phyloP scores from a whole-genome alignment of 495 filamentous ascomycete genomes.

The Penicillium arizonense region DNA sequence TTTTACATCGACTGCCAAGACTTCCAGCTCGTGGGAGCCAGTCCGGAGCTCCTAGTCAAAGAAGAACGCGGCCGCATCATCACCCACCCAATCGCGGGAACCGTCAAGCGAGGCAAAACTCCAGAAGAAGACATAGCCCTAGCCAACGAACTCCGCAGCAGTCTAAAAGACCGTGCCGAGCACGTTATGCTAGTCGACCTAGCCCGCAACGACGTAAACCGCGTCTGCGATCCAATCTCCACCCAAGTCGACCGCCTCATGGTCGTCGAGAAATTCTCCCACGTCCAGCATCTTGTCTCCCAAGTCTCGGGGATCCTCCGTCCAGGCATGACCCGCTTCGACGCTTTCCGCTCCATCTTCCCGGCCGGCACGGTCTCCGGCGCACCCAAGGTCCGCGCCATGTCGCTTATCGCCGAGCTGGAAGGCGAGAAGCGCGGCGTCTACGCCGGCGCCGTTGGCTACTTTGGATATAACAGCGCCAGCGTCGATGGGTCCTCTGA shows the following conservation, averaged over 20 bases:
- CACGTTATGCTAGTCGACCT: conserved; percentile 99
- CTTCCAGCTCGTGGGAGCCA: conserved; percentile 94
- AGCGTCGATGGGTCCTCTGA: conserved; percentile 35
- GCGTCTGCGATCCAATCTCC: conserved; percentile 86
- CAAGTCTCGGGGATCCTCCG: conserved; percentile 89
- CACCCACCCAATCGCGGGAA: conserved; percentile 96
- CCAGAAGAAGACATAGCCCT: conserved; percentile 76
- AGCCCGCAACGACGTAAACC: conserved; percentile 93
- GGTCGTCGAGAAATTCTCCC: conserved; percentile 93
- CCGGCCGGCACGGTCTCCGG: conserved; percentile 92
- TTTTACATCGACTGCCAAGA: conserved; percentile 90
- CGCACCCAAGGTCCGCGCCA: conserved; percentile 92
- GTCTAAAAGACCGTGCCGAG: conserved; percentile 92
- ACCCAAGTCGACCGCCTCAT: conserved; percentile 90
- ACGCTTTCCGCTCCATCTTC: conserved; percentile 94
- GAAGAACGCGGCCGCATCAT: conserved; percentile 84
- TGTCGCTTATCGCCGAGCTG: conserved; percentile 94
- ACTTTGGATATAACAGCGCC: conserved; percentile 52
- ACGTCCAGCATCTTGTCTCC: conserved; percentile 95
- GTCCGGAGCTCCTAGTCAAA: conserved; percentile 91
- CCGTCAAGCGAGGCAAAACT: conserved; percentile 80
- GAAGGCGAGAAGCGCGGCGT: conserved; percentile 92
- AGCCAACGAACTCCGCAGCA: conserved; percentile 72
- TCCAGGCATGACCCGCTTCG: conserved; percentile 82
- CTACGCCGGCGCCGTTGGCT: conserved; percentile 96